Evolutionary conservation across 257 asterid genomes (phyloP).

Genomic region (Marsdenia floribunda): DNA sequence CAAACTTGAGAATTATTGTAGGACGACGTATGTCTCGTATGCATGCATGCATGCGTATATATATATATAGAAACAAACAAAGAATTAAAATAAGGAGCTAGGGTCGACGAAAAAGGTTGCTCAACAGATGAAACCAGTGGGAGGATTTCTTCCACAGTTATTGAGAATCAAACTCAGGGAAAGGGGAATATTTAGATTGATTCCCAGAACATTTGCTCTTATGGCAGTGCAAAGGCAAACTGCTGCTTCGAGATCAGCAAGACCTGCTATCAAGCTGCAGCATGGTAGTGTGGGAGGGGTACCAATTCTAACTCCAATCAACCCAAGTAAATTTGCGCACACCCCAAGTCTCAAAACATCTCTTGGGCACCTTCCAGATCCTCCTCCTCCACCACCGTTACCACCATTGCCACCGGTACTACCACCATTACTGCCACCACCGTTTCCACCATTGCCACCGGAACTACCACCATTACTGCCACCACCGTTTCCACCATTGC

Average conservation of each 20-base stretch:
- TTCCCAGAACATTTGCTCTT: slow-evolving; percentile 21
- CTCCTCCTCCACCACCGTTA: neutral
- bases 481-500: neutral
- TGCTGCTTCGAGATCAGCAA: slow-evolving; percentile 26
- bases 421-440: neutral
- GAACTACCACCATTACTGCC: neutral
- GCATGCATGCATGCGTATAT: neutral
- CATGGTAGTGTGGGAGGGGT: slow-evolving; percentile 8
- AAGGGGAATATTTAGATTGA: slow-evolving; percentile 8
- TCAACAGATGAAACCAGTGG: slow-evolving; percentile 3
- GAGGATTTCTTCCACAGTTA: slow-evolving; percentile 16
- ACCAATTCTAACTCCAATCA: slow-evolving; percentile 20
- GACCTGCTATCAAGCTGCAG: slow-evolving; percentile 16
- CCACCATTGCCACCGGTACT: no score
- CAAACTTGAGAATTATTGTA: neutral
- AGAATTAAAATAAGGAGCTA: neutral
- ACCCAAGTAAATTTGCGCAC: slow-evolving; percentile 25
- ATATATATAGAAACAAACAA: no score
- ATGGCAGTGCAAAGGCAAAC: slow-evolving; percentile 33
- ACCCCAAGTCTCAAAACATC: slow-evolving; percentile 21
- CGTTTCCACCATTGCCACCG: neutral
- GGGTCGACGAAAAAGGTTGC: neutral
- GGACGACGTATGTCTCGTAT: neutral
- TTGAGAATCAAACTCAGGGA: slow-evolving; percentile 22
- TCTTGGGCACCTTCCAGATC: slow-evolving; percentile 21